Base-by-base conservation (phyloP, 768 basidiomycete species). In the Suillus placidus region DNA sequence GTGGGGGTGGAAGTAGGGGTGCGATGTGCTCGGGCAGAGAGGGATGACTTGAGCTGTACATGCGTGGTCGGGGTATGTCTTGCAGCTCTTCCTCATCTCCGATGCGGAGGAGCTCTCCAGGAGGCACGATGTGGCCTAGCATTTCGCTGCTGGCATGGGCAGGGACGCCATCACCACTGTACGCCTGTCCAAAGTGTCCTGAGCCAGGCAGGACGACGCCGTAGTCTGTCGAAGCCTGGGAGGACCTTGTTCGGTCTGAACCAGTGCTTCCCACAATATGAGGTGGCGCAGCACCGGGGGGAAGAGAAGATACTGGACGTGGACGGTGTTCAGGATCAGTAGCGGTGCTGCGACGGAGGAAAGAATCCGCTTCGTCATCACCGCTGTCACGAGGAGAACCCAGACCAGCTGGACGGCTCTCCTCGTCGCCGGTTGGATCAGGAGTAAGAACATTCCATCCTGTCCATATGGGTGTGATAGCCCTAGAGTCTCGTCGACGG, bases 331-430 rank as follows among this genome's bases (percentile, higher is more conserved):
- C 66, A 54, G 67, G 72, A 49, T 68, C 66, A 0, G 68, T 64
- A 4, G 67, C 75, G 20, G 68, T 68, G 65, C 79, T 79, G 1
- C 74, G 78, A 61, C 79, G 83, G 5, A 90, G 79, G 80, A 91
- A 89, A 0, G 90, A 81, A 70, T 90, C 89, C 3, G 76, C 79
- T 73, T 91, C 90, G 71, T 90, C 89, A 7, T 90, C 89, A 7
- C 90, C 90, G 60, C 88, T 91, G 37, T 83, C 82, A 12, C 89
- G 81, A 1, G 90, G 88, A 32, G 87, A 87, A 40, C 89, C 88
- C 74, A 90, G 87, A n/a, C 87, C 89, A 13, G 81, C 80, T 3
- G 79, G 71, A 37, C 79, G 78, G 26, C 71, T 78, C 26, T 77
- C 82, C 16, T 71, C 73, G 13, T 78, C 75, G 1, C 64, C 70